A percentile compares a stretch with the other conserved stretches of the same genome.
These are phyloP conservation scores for Prinsepia uniflora DNA, from an alignment of 306 rosid genomes.

Conservation along the genomic window DNA sequence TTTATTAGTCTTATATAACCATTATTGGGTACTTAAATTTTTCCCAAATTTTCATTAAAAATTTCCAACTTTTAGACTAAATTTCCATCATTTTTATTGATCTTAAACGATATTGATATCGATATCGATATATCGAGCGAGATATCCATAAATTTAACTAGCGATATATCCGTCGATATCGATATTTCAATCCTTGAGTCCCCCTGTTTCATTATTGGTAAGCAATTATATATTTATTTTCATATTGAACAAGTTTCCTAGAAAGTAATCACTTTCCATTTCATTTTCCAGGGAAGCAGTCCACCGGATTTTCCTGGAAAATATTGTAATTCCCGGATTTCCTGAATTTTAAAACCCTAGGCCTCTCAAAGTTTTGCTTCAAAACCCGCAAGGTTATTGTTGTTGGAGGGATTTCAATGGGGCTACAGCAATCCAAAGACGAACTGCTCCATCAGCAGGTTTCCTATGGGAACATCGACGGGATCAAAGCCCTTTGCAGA, in stretches of 20 bases:
- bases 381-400: neutral
- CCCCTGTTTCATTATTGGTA: neutral
- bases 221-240: neutral
- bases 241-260: neutral
- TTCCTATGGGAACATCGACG: conserved; percentile 64
- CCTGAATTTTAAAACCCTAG: neutral
- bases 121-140: too few relatives aligned
- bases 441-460: conserved; percentile 82
- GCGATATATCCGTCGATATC: too few relatives aligned
- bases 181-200: too few relatives aligned
- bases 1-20: too few relatives aligned
- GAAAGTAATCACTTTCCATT: neutral
- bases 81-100: too few relatives aligned
- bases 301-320: neutral
- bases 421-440: conserved; percentile 78
- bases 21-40: too few relatives aligned
- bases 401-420: conserved; percentile 44
- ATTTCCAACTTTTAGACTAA: too few relatives aligned
- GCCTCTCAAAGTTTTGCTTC: neutral
- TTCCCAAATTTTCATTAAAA: too few relatives aligned
- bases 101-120: too few relatives aligned
- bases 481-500: conserved; percentile 67
- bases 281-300: neutral
- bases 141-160: too few relatives aligned
- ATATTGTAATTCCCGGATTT: neutral